A percentile compares a stretch with the other conserved stretches of the same genome.
Evolutionary conservation across 176 grass and related monocot species (phyloP).

Genomic region (Cenchrus fungigraminus): DNA sequence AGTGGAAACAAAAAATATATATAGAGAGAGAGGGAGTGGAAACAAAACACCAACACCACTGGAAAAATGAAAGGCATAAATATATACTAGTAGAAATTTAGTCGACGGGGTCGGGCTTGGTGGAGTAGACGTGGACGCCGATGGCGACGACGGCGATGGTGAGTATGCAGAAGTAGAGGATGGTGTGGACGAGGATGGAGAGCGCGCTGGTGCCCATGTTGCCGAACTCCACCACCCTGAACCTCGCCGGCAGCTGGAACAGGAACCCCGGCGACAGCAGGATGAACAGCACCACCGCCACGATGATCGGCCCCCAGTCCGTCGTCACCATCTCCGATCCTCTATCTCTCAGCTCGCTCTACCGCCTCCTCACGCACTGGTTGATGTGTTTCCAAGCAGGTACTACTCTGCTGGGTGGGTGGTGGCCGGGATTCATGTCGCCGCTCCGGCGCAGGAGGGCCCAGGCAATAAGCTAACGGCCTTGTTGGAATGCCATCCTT

Average conservation of each 20-base stretch:
- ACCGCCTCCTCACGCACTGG: too few species aligned
- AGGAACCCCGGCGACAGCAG: conserved; percentile 48
- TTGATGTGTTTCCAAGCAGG: background rate
- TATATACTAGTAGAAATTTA: background rate
- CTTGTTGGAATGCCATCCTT: conserved; percentile 16
- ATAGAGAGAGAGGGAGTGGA: background rate
- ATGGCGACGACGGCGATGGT: conserved; percentile 40
- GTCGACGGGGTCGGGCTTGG: conserved; percentile 1
- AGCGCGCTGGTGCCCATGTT: conserved; percentile 52
- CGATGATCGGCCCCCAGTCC: conserved; percentile 47
- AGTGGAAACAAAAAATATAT: too few species aligned
- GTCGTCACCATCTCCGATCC: conserved; percentile 19
- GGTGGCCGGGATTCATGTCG: background rate
- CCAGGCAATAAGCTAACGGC: background rate
- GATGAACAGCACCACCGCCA: conserved; percentile 47
- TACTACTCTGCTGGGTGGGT: background rate
- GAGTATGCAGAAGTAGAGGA: conserved; percentile 53
- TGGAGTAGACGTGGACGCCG: conserved; percentile 39
- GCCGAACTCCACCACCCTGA: conserved; percentile 45
- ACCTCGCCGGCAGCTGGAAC: conserved; percentile 49
- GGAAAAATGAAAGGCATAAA: background rate
- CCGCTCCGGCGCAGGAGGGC: background rate
- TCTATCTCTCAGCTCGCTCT: background rate
- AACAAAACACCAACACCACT: background rate
- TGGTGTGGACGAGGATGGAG: conserved; percentile 46